Evolutionary conservation across 768 basidiomycete species (phyloP).

Genomic region (Boletus subcaerulescens): DNA sequence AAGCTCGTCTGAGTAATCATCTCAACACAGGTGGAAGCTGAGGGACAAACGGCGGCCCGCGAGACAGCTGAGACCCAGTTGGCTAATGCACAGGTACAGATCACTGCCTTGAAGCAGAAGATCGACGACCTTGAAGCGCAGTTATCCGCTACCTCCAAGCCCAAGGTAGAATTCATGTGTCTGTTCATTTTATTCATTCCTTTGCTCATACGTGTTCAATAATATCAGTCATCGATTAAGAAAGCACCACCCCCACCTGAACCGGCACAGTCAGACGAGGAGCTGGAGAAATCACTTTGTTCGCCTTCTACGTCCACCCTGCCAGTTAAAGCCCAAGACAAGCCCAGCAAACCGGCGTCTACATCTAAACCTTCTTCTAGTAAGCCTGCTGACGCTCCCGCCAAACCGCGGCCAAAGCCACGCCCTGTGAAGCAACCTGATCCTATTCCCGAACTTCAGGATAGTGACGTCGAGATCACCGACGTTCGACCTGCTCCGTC

Average conservation of each 20-base stretch:
- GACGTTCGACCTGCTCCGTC: conserved; percentile 8
- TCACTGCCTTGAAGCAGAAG: conserved; percentile 34
- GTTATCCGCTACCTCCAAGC: conserved; percentile 37
- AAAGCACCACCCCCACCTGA: conserved; percentile 5
- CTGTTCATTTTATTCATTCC: conserved; percentile 12
- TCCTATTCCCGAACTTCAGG: conserved; percentile 17
- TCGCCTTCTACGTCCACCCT: conserved; percentile 15
- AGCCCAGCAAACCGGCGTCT: conserved; percentile 10
- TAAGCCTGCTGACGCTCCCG: conserved; percentile 13
- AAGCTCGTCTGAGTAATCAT: background rate
- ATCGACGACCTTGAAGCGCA: conserved; percentile 45
- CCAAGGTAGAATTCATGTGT: conserved; percentile 16
- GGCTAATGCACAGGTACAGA: conserved; percentile 30
- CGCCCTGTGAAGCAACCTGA: conserved; percentile 15
- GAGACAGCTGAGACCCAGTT: conserved; percentile 35
- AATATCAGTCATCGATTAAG: conserved; percentile 12
- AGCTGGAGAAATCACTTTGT: conserved; percentile 17
- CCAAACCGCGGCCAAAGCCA: conserved; percentile 26
- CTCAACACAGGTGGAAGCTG: conserved; percentile 36
- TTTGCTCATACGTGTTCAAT: background rate
- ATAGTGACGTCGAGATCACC: conserved; percentile 34
- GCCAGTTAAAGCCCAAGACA: conserved; percentile 15
- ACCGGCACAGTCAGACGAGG: conserved; percentile 21
- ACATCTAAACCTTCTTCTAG: conserved; percentile 19
- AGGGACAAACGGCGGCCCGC: conserved; percentile 35